Evolutionary conservation across 2,329 filamentous ascomycete genomes (phyloP), one percentile per base, ranked within the genome.

Genomic region (Arthrinium phaeospermum): DNA sequence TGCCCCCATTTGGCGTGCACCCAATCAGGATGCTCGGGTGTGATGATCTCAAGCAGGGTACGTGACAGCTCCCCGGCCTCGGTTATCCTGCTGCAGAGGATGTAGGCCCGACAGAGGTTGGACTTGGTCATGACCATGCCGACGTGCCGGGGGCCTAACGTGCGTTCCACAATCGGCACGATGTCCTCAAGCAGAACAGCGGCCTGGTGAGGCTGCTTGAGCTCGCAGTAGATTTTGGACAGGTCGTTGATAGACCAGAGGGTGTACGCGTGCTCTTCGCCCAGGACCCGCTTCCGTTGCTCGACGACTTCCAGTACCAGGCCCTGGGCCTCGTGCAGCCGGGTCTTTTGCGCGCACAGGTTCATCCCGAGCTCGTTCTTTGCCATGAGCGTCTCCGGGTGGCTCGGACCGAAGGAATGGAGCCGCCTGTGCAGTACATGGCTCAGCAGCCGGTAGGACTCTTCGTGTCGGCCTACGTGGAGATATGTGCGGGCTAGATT

Each of bases 191-290:
- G n/a, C 3, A 37, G 53, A 0, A 37, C 1, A 1, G 4, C 30
- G 45, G 77, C 79, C 64, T 78, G 74, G 57, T 70, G 45, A 41
- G 75, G 72, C n/a, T 75, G 77, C 7, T 78, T 76, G 44, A 76
- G 75, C 22, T 78, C 78, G 69, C 75, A 76, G 67, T 79, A 74
- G 34, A 80, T 72, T 69, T 80, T 82, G 19, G 79, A 77, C 14
- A 81, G 73, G 69, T 81, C 77, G 34, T 79, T 78, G 51, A 82
- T 75, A 24, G 80, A 77, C 75, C 76, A 80, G 37, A 82, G 72
- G 6, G 79, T 81, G 69, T 80, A 80, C 19, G 80, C 77, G 75
- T 82, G 80, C 71, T 82, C 80, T 49, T 80, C 76, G 10, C 81
- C 80, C 14, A 82, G 73, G 16, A 74, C 3, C 14, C 53, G 53